Evolutionary conservation across 2,329 filamentous ascomycete species (phyloP), one percentile per base, ranked within the genome.

Genomic region (Conoideocrella luteorostrata): DNA sequence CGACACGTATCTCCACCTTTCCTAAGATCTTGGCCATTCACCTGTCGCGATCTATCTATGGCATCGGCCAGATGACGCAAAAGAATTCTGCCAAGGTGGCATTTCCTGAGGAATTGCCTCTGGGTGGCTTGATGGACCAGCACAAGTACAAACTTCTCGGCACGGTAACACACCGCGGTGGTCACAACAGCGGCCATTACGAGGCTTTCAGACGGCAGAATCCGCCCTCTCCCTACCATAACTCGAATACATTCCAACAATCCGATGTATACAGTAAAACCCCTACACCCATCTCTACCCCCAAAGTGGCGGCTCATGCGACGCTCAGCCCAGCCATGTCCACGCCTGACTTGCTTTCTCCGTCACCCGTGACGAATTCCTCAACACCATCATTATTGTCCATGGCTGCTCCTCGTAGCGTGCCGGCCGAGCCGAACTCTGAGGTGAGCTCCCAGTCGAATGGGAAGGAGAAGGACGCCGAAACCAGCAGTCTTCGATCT

Each of bases 71-170:
- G 49, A 76, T 78, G 47, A 95, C 90, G 1, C 84, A 84, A 34
- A 98, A 98, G 67, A 98, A 98, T 61, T 82, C 86, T 47, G 91
- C 91, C 55, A 97, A 95, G 61, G 90, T 98, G 3, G 72, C 86
- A 0, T 98, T 97, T 56, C 90, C 90, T 0, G 91, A 97, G 63
- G 75, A 77, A n/a, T 66, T 98, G 3, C 80, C 86, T 0, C 70
- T 98, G 3, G 93, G 93, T 1, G 82, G 88, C 1, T 69, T 97
- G 20, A 66, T 93, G 34, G 77, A 85, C 45, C 82, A 85, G 56
- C 85, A 82, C 50, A 84, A 78, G 59, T 98, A 96, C 65, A 88
- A 83, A 55, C 72, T 98, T 5, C 75, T 95, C 0, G 88, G 85
- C 11, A 79, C 95, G 28, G 88, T 98, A 28, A 95, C 88, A 18